Base-by-base conservation (phyloP, 2,329 filamentous ascomycete species). In the Xylaria digitata region DNA sequence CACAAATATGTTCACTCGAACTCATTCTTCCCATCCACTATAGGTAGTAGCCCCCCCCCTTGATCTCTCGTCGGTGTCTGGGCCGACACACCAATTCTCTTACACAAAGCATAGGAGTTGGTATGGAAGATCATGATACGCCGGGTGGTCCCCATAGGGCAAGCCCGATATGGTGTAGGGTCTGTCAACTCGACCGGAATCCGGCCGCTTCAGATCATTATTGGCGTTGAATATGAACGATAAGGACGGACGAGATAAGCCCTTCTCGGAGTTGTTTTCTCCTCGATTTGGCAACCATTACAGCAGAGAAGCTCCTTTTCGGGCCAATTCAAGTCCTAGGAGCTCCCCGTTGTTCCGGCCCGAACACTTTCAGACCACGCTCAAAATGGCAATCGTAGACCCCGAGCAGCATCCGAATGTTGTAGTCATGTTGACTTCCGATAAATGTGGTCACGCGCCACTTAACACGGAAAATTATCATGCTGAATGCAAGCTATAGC, bases 91-190 rank as follows among this genome's bases (percentile, higher is more conserved):
- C 49, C n/a, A 55, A 53, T 26, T 32, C 65, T 17, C 45, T 42
- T 43, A n/a, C 42, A 26, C 54, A 19, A 60, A 43, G 42, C 8
- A 50, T 45, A 55, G 19, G 9, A 19, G 23, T 17, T 40, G 37
- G 53, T 2, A 42, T 37, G 52, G n/a, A 52, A 26, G 21, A 60
- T 40, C 55, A 49, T 48, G 17, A 64, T 68, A 71, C 63, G 53
- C 72, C 72, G 73, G 72, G 71, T 67, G 57, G 59, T 74, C 73
- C 71, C 72, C 73, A 74, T 71, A 65, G 62, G 68, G 65, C 45
- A 74, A 74, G 65, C 69, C 73, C 73, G 73, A 69, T 49, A 61
- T 55, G 13, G 37, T 15, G 37, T 40, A 69, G 65, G 37, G 57
- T 54, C 60, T 46, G 53, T 56, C 13, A 34, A 54, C 26, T 59